Conservation (phyloP, 768 basidiomycete species). For the Daedaleopsis nitida region DNA sequence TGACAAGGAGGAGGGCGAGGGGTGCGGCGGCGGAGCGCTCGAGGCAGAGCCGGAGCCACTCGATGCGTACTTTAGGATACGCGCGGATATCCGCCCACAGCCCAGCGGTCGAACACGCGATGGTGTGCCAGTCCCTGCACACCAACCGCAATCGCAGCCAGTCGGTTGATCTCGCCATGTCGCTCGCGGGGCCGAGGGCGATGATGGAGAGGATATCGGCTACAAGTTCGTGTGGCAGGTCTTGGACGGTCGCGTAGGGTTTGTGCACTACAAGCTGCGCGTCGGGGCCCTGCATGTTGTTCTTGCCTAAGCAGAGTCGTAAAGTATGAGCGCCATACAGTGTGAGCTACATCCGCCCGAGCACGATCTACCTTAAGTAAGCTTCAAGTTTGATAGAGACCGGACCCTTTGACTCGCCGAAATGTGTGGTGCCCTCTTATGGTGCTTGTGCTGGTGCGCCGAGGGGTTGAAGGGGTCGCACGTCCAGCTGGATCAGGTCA, state of each 20-base stretch:
- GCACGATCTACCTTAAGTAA: no score
- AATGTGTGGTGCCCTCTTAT: no score
- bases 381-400: no score
- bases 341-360: no score
- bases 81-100: slow-evolving; percentile 1
- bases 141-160: background rate
- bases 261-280: no score
- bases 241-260: background rate
- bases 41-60: slow-evolving; percentile 1
- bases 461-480: no score
- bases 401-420: no score
- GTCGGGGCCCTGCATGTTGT: no score
- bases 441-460: no score
- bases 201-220: background rate
- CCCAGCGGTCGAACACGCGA: background rate
- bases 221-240: background rate
- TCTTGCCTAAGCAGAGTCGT: no score
- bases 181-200: background rate
- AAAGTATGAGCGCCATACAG: no score
- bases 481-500: no score
- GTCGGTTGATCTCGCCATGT: background rate
- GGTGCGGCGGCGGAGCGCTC: background rate
- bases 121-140: background rate
- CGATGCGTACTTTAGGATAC: background rate
- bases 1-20: background rate